phyloP scores from a whole-genome alignment of 495 filamentous ascomycete genomes.

The Sphaerosporella brunnea region DNA sequence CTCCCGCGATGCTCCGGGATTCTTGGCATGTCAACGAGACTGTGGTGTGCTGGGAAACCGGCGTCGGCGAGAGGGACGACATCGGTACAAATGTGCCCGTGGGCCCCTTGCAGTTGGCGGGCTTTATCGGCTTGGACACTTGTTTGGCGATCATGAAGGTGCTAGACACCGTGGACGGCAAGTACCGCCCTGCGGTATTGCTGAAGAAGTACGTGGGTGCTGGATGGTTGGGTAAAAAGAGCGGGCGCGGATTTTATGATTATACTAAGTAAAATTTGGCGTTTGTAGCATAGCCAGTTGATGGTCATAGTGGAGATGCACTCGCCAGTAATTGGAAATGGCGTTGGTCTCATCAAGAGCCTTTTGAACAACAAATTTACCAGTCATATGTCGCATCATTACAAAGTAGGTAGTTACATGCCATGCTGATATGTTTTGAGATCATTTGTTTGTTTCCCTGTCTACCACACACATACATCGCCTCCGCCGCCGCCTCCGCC shows the following conservation, averaged over 20 bases:
- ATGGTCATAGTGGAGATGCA: no score
- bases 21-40: conserved; percentile 98
- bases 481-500: no score
- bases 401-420: no score
- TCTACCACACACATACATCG: no score
- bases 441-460: no score
- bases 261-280: conserved; percentile 30
- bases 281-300: no score
- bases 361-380: no score
- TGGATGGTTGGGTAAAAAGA: conserved; percentile 96
- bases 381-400: no score
- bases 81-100: conserved; percentile 98
- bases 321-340: no score
- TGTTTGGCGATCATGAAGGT: conserved; percentile 97
- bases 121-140: conserved; percentile 95
- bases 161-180: conserved; percentile 82
- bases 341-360: no score
- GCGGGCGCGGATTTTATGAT: conserved; percentile 88
- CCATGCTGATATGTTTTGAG: no score
- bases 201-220: conserved; percentile 93
- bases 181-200: conserved; percentile 77
- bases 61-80: conserved; percentile 66
- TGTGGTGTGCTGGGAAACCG: conserved; percentile 87
- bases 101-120: conserved; percentile 82
- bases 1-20: conserved; percentile 79